Evolutionary conservation across 2,329 filamentous ascomycete genomes (phyloP).

Genomic region (Tolypocladium cylindrosporum): DNA sequence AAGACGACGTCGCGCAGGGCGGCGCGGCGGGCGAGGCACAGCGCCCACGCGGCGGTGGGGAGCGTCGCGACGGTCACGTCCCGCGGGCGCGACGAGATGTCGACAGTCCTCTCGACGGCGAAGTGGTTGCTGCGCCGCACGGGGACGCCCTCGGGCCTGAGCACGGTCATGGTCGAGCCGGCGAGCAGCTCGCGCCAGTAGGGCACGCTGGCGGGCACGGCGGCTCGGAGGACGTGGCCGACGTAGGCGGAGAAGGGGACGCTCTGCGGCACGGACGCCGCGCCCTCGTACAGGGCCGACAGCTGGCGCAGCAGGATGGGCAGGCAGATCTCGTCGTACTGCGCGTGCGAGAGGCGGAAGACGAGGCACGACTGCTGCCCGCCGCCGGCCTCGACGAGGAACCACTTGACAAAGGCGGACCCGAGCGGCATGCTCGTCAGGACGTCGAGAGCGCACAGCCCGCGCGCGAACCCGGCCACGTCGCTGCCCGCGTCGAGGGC

Average conservation of each 20-base stretch:
- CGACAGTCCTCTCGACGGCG: slow-evolving; percentile 29
- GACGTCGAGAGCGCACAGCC: slow-evolving; percentile 46
- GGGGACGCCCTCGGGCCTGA: slow-evolving; percentile 25
- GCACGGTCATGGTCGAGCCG: slow-evolving; percentile 39
- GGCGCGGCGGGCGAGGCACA: slow-evolving; percentile 48
- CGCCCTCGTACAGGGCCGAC: slow-evolving; percentile 31
- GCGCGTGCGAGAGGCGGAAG: slow-evolving; percentile 57
- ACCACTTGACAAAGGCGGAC: slow-evolving; percentile 50
- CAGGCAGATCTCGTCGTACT: slow-evolving; percentile 60
- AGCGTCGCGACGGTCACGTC: slow-evolving; percentile 55
- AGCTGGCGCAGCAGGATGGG: slow-evolving; percentile 52
- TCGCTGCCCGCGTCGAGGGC: slow-evolving; percentile 31
- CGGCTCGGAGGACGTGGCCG: slow-evolving; percentile 27
- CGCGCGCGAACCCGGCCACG: slow-evolving; percentile 39
- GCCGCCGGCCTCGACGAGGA: slow-evolving; percentile 31
- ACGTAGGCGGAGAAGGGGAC: slow-evolving; percentile 37
- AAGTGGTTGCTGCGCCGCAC: slow-evolving; percentile 26
- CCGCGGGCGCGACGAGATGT: slow-evolving; percentile 36
- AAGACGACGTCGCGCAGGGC: slow-evolving; percentile 49
- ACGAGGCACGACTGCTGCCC: slow-evolving; percentile 32
- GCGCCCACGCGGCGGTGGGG: slow-evolving; percentile 57
- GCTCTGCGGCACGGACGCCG: slow-evolving; percentile 15
- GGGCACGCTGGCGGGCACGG: slow-evolving; percentile 37
- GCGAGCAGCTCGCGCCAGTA: slow-evolving; percentile 53
- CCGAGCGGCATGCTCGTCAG: slow-evolving; percentile 46